Evolutionary conservation across 2,329 filamentous ascomycete species (phyloP).

Genomic region (Podosphaera fusca): DNA sequence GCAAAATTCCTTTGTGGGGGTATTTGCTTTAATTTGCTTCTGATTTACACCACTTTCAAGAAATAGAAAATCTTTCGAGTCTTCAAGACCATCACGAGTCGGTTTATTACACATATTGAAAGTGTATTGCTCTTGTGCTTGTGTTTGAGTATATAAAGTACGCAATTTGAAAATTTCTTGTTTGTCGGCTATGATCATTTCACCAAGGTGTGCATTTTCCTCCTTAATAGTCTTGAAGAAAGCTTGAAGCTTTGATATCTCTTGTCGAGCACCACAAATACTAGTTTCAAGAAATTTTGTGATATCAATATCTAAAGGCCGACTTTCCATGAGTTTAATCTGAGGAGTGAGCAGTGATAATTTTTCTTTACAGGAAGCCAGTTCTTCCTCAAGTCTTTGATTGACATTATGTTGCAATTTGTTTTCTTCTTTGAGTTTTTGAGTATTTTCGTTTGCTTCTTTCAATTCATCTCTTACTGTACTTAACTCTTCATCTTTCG

Average conservation of each 20-base stretch:
- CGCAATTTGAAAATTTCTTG: constrained; percentile 2
- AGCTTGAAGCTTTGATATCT: constrained; percentile 4
- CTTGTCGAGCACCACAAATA: constrained; percentile 1
- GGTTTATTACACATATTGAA: not conserved
- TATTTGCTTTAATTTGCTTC: too few relatives aligned
- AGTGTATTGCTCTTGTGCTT: constrained; percentile 1
- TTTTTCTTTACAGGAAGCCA: constrained; percentile 4
- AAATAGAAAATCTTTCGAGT: not conserved
- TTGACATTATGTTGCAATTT: not conserved
- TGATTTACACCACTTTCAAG: not conserved
- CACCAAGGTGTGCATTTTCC: constrained; percentile 1
- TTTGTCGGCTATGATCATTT: not conserved
- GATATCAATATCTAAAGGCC: not conserved
- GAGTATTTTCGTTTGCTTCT: constrained; percentile 2
- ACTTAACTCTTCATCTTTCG: not conserved
- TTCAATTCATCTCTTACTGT: not conserved
- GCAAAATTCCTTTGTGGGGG: too few relatives aligned
- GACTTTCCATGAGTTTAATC: constrained; percentile 3
- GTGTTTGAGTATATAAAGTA: not conserved
- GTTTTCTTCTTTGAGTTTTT: constrained; percentile 1
- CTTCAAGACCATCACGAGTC: not conserved
- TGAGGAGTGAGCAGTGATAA: constrained; percentile 2
- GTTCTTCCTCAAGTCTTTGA: constrained; percentile 3
- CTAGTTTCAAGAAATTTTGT: not conserved
- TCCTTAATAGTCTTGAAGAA: constrained; percentile 1